Percentiles rank a stretch among this genome's conserved stretches.
phyloP scores from a whole-genome alignment of 192 early-diverging fungal species.

The Spinellus fusiger region DNA sequence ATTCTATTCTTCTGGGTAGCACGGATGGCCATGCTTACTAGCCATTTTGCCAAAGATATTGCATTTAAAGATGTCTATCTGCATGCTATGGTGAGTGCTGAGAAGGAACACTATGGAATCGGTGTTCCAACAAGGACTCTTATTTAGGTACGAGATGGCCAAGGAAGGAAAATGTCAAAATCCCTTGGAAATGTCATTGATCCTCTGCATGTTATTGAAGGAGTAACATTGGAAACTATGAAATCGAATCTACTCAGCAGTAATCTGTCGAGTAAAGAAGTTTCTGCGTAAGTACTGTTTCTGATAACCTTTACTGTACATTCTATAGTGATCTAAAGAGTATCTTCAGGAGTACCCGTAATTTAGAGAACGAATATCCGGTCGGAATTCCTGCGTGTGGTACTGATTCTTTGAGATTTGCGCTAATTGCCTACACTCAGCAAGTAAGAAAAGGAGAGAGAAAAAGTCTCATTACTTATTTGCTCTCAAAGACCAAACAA shows the following conservation, averaged over 20 bases:
- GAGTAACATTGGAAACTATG: constrained; percentile 62
- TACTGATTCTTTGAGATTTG: constrained; percentile 78
- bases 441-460: constrained; percentile 27
- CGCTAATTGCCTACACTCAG: constrained; percentile 63
- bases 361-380: constrained; percentile 71
- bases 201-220: constrained; percentile 78
- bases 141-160: constrained; percentile 60
- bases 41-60: constrained; percentile 75
- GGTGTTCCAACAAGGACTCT: neutral
- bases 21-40: constrained; percentile 94
- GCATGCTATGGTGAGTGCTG: constrained; percentile 85
- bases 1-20: constrained; percentile 99
- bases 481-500: constrained; percentile 57
- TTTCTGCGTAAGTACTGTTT: constrained; percentile 52
- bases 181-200: constrained; percentile 85
- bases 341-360: constrained; percentile 26
- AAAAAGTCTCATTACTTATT: neutral
- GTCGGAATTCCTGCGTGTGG: constrained; percentile 88
- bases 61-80: constrained; percentile 81
- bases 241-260: constrained; percentile 63
- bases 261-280: constrained; percentile 72
- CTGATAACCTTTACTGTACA: constrained; percentile 23
- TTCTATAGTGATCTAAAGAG: constrained; percentile 18
- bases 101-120: constrained; percentile 4
- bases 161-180: constrained; percentile 89